These are phyloP conservation scores for Isoetes engelmannii DNA, from an alignment of 83 land plant genomes.

Conservation along the genomic window DNA sequence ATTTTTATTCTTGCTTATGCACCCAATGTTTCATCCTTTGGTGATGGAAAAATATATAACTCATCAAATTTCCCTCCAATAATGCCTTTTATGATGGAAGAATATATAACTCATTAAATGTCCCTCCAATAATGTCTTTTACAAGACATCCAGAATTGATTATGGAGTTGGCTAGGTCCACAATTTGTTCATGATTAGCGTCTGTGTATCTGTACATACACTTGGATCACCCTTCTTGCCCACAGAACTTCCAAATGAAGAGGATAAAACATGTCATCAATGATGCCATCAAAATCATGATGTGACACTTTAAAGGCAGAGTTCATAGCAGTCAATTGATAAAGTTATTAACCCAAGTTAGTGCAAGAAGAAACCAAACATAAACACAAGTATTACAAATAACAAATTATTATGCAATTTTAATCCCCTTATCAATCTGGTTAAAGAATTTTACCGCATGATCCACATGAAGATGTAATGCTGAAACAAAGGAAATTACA, in stretches of 20 bases:
- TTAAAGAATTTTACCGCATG: too few species aligned
- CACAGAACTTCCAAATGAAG: neutral
- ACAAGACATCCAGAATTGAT: constrained; percentile 86
- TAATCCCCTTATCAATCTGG: too few species aligned
- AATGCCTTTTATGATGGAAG: constrained; percentile 45
- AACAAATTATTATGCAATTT: too few species aligned
- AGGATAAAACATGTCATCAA: constrained; percentile 13
- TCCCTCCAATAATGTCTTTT: constrained; percentile 79
- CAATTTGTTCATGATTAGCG: neutral
- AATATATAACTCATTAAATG: constrained; percentile 48
- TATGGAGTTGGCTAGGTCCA: constrained; percentile 23
- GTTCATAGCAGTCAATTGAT: neutral
- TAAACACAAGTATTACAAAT: neutral
- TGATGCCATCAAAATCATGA: neutral
- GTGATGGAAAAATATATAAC: constrained; percentile 15
- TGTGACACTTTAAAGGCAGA: neutral
- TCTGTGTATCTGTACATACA: neutral
- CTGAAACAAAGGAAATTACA: too few species aligned
- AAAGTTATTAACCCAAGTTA: constrained; percentile 21
- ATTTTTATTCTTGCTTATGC: too few species aligned
- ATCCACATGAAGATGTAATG: too few species aligned
- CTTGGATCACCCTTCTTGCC: constrained; percentile 4
- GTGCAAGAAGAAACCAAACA: constrained; percentile 26
- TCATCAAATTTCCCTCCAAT: constrained; percentile 77
- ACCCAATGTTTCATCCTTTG: constrained; percentile 37